Evolutionary conservation across 768 basidiomycete genomes (phyloP).

Genomic region (Infundibulicybe gibba): DNA sequence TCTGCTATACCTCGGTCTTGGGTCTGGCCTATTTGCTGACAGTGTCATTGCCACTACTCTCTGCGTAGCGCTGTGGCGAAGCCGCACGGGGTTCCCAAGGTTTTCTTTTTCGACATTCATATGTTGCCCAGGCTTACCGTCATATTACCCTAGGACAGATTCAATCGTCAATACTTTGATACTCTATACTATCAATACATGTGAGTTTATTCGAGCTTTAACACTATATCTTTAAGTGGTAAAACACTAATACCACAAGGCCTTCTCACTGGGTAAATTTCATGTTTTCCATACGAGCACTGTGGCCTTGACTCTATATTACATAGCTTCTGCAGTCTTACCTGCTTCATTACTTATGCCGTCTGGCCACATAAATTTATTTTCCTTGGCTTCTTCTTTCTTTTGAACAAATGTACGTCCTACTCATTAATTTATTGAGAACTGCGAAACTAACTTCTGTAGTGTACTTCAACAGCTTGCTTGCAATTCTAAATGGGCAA

Average conservation of each 20-base stretch:
- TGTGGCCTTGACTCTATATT: no score
- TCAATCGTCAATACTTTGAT: slow-evolving; percentile 40
- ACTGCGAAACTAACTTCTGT: not conserved
- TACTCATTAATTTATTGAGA: not conserved
- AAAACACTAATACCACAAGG: no score
- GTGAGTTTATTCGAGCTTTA: slow-evolving; percentile 20
- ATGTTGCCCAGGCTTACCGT: not conserved
- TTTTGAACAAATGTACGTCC: slow-evolving; percentile 38
- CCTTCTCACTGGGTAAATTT: no score
- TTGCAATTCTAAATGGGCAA: slow-evolving; percentile 26
- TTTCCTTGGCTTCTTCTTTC: slow-evolving; percentile 43
- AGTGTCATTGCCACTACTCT: slow-evolving; percentile 31
- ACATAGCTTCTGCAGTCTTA: slow-evolving; percentile 22
- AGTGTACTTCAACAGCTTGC: slow-evolving; percentile 30
- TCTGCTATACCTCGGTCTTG: slow-evolving; percentile 26
- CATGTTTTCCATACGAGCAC: no score
- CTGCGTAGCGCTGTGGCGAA: slow-evolving; percentile 26
- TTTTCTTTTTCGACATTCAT: slow-evolving; percentile 5
- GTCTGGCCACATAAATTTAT: slow-evolving; percentile 41
- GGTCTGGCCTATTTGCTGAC: slow-evolving; percentile 36
- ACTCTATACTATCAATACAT: slow-evolving; percentile 47
- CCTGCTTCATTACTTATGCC: slow-evolving; percentile 29
- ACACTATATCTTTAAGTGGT: no score
- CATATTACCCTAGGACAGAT: slow-evolving; percentile 42
- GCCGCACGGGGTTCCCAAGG: slow-evolving; percentile 24